Base-by-base conservation (phyloP, 164 flowering plant genomes). In the Buxus sempervirens region DNA sequence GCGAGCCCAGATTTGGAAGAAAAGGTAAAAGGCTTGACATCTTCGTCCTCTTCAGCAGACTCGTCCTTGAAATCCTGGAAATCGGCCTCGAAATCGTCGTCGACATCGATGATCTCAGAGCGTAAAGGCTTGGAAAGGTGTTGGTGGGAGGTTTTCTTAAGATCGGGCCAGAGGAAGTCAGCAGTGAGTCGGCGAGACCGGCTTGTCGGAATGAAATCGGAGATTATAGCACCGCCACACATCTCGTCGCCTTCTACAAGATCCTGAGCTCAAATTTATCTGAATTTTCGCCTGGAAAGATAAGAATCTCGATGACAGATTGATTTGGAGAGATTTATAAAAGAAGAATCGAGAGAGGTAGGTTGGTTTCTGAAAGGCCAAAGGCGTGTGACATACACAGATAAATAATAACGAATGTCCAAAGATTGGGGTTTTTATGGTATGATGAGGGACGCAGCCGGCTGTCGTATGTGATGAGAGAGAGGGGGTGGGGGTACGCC, bases 181-280 rank as follows among this genome's bases (percentile, higher is more conserved):
- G 58, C 58, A 2, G 67, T 51, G 19, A 64, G 26, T 2, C 65
- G 65, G 16, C 65, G 65, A 48, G 54, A 21, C 1, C 28, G 54
- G 23, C 16, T 24, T 36, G 62, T 26, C 65, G 65, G 22, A 22
- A 21, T 38, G 26, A 62, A n/a, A 38, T 62, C 65, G 54, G 65
- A 62, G 25, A 62, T 62, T 20, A 63, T 49, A 38, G 62, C 69
- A n/a, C 62, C 61, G 7, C 69, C 62, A 38, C 66, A 45, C 66
- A 63, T 63, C 55, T 54, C 20, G 16, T 23, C n/a, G n/a, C 16
- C 10, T 54, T 15, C 54, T 4, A 49, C 23, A 20, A 54, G 19
- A 23, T 45, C 51, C 18, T 45, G 2, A 5, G 51, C 14, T 45
- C 51, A 45, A 45, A 10, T n/a, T n/a, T n/a, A 45, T 45, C 51